Base-by-base conservation (phyloP, 768 basidiomycete genomes). In the Lyophyllum semitale region DNA sequence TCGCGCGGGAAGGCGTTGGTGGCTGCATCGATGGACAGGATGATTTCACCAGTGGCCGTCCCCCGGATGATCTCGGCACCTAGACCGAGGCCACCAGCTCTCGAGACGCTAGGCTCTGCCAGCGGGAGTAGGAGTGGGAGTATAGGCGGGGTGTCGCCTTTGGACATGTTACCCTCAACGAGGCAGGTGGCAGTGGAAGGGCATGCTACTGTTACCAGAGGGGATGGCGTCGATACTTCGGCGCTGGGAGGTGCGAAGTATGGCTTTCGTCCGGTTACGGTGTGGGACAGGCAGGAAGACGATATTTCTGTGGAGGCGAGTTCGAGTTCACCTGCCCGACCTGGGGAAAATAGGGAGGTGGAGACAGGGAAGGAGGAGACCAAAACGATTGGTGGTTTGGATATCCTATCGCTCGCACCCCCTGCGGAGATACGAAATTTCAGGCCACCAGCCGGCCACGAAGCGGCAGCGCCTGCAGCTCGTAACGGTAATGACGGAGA, bases 11-110 rank as follows among this genome's bases (percentile, higher is more conserved):
- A 41, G 49, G 25, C 49, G 20, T 6, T 22, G 8, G 48, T 25
- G 8, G 45, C 11, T 32, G 45, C n/a, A 25, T 38, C 17, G 26
- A 35, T 22, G 50, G 51, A 51, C 48, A 48, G 40, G 45, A 45
- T 32, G 13, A 30, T 43, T 30, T 37, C 53, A 25, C 41, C 57
- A 22, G 42, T 22, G 17, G 48, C 55, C 35, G 50, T 42, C 3
- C 61, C 65, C 13, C 55, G 68, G 44, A 59, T 72, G 52, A 68
- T 71, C 30, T 67, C 69, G 25, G 54, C 68, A 12, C 60, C 67
- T 46, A 59, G 50, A 1, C 54, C 60, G 8, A 48, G 33, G 40
- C 17, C 15, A 18, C 18, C 37, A 15, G 41, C 26, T 26, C 32
- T 30, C 18, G 53, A 38, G n/a, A 49, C 17, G 30, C 7, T 49